phyloP scores from a whole-genome alignment of 2,329 filamentous ascomycete genomes.

The Boeremia exigua region DNA sequence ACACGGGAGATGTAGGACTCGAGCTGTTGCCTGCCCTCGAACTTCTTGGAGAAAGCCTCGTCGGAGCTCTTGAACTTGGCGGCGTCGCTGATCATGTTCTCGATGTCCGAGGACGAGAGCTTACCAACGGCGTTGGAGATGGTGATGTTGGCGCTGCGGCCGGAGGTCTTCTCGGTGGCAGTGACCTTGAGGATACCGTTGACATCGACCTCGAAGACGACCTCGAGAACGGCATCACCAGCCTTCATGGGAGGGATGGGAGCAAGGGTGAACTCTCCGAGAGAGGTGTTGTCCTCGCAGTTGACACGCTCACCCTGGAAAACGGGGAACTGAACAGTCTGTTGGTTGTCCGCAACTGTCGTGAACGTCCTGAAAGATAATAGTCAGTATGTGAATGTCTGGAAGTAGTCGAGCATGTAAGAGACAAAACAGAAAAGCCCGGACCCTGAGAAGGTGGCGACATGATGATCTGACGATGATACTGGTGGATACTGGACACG shows the following conservation, averaged over 20 bases:
- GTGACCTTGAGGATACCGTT: conserved; percentile 99
- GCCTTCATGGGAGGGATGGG: conserved; percentile 87
- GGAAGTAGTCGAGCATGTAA: background rate
- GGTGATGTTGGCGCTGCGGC: conserved; percentile 98
- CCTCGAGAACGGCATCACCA: conserved; percentile 94
- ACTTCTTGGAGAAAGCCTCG: conserved; percentile 98
- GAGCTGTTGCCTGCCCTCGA: conserved; percentile 98
- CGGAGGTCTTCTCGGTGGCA: conserved; percentile 97
- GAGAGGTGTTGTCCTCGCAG: conserved; percentile 97
- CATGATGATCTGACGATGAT: no score
- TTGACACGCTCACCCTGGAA: conserved; percentile 97
- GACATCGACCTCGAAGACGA: conserved; percentile 99
- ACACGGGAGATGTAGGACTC: conserved; percentile 99
- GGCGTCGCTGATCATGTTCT: conserved; percentile 96
- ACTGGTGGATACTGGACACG: background rate
- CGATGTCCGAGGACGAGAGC: conserved; percentile 91
- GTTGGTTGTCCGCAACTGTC: conserved; percentile 13
- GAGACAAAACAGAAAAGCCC: background rate
- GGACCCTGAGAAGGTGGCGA: background rate
- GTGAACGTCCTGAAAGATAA: conserved; percentile 1
- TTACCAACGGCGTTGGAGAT: conserved; percentile 99
- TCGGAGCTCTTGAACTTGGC: conserved; percentile 99
- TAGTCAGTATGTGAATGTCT: background rate
- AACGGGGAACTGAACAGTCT: conserved; percentile 85
- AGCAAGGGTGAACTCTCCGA: conserved; percentile 95